Evolutionary conservation across 2,329 filamentous ascomycete species (phyloP), one percentile per base, ranked within the genome.

Genomic region (Aspergillus bombycis): DNA sequence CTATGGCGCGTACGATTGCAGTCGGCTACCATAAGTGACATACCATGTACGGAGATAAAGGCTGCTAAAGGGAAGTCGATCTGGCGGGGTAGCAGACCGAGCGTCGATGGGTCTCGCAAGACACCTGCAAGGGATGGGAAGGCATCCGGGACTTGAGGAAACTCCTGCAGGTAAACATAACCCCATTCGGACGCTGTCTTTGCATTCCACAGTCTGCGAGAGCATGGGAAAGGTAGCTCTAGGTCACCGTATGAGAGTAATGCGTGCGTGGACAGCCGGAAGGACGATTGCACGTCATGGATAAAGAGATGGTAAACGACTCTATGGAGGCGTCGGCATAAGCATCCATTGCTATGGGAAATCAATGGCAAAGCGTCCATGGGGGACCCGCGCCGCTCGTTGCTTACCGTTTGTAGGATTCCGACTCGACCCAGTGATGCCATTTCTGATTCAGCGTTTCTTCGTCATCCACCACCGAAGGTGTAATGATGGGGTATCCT

Each of bases 201-300:
- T 1, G 90, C 89, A 55, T 86, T 83, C 90, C 90, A 93, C 2
- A 93, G 74, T 14, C 85, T 81, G 60, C 84, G 82, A 0, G 86
- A 80, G 64, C 85, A 85, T 0, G 90, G 90, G 0, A 93, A 75
- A 1, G 89, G 88, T 3, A 92, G 77, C 4, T 86, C 86, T 56
- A 92, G 78, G 69, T 92, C 90, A 0, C 88, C 83, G 69, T 91
- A 92, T 0, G 89, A 90, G 67, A 92, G 86, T 23, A 87, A 79
- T 0, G 89, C 88, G 63, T 85, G 88, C 26, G 85, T 87, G 60
- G 90, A 80, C 4, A 90, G 82, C 1, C 87, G 86, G 79, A 92
- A 89, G 2, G 90, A 91, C 4, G 85, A 83, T 64, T 91, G 88
- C 0, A 88, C 82, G 69, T 92, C 90, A 62, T 88, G 84, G 6